Percentiles rank a stretch among this genome's conserved stretches.
Evolutionary conservation across 192 early-diverging fungal species (phyloP).

Genomic region (Oehlia diaphana): DNA sequence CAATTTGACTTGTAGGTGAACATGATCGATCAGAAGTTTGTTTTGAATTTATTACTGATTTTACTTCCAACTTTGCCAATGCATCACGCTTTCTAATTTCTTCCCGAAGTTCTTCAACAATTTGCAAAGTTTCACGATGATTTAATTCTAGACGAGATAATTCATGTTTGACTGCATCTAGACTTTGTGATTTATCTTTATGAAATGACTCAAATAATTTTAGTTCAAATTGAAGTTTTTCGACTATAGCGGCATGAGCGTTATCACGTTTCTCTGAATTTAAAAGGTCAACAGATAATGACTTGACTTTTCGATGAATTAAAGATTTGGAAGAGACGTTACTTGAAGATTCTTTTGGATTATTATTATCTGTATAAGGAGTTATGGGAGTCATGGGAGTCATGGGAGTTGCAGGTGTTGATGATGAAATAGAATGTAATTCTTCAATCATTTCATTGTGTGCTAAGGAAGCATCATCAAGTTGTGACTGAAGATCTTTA

Average conservation of each 20-base stretch:
- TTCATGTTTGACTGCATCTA: slow-evolving; percentile 21
- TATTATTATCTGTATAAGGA: background rate
- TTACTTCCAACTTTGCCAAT: slow-evolving; percentile 7
- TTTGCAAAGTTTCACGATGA: slow-evolving; percentile 23
- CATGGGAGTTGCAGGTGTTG: background rate
- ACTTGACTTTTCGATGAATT: slow-evolving; percentile 15
- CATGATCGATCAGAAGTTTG: background rate
- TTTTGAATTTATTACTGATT: slow-evolving; percentile 4
- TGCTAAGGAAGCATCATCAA: background rate
- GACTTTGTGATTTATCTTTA: slow-evolving; percentile 19
- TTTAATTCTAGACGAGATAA: slow-evolving; percentile 10
- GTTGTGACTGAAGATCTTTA: background rate
- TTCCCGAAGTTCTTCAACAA: slow-evolving; percentile 24
- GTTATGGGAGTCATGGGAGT: background rate
- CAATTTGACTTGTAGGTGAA: background rate
- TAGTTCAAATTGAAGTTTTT: slow-evolving; percentile 19
- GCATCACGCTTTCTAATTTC: slow-evolving; percentile 26
- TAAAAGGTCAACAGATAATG: slow-evolving; percentile 12
- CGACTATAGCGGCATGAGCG: background rate
- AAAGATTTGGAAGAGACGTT: background rate
- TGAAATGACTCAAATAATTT: slow-evolving; percentile 14
- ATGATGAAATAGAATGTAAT: background rate
- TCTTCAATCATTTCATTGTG: background rate
- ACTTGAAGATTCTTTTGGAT: background rate
- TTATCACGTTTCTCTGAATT: background rate